Conservation (phyloP, 805 yeast species). For the Yamadazyma sp. region DNA sequence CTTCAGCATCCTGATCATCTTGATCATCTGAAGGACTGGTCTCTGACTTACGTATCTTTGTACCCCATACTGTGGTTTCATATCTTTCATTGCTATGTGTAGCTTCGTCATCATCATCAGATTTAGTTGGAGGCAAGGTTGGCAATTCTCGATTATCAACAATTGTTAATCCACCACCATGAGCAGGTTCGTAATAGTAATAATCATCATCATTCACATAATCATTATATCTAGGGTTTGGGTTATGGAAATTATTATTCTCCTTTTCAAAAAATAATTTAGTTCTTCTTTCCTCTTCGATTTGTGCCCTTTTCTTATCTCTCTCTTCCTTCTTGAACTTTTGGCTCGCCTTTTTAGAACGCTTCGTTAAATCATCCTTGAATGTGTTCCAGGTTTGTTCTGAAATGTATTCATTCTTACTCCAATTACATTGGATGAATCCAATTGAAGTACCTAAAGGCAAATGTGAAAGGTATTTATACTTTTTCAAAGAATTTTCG, state of each 20-base stretch:
- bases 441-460: constrained; percentile 86
- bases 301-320: constrained; percentile 53
- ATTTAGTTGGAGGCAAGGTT: constrained; percentile 17
- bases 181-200: constrained; percentile 15
- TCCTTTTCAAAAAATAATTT: constrained; percentile 59
- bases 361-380: constrained; percentile 51
- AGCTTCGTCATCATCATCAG: constrained; percentile 3
- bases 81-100: constrained; percentile 10
- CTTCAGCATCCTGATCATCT: constrained; percentile 48
- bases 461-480: constrained; percentile 74
- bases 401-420: constrained; percentile 26
- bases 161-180: constrained; percentile 32
- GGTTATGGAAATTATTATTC: constrained; percentile 38
- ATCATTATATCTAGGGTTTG: constrained; percentile 1
- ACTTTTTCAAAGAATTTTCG: constrained; percentile 53
- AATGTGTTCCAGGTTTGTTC: constrained; percentile 43
- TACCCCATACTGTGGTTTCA: constrained; percentile 76
- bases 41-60: constrained; percentile 47
- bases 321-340: constrained; percentile 61
- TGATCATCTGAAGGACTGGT: constrained; percentile 23
- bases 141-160: constrained; percentile 38
- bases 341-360: constrained; percentile 49
- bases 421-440: constrained; percentile 85
- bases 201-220: constrained; percentile 25
- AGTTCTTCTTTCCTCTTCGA: constrained; percentile 55